A percentile compares a stretch with the other conserved stretches of the same genome.
phyloP scores from a whole-genome alignment of 305 asterid species.

The Salvia sclarea region DNA sequence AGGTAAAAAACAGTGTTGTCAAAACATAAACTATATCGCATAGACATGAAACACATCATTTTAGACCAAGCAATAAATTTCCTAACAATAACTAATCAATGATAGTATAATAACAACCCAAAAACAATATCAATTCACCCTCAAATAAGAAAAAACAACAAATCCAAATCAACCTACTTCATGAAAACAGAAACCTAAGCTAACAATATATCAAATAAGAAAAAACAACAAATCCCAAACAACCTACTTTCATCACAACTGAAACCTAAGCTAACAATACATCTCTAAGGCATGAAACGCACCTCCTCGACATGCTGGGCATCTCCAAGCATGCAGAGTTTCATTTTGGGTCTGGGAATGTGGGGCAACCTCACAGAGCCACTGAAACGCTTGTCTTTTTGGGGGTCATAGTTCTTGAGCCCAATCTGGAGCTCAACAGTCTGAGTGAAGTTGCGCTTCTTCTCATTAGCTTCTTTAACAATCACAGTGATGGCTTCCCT shows the following conservation, averaged over 20 bases:
- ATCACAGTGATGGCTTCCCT: slow-evolving; percentile 59
- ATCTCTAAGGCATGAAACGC: too few relatives aligned
- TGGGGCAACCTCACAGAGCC: slow-evolving; percentile 74
- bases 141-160: too few relatives aligned
- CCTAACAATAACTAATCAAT: too few relatives aligned
- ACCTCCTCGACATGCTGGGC: slow-evolving; percentile 86
- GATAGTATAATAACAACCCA: not conserved
- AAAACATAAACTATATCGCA: too few relatives aligned
- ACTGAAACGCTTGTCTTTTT: slow-evolving; percentile 80
- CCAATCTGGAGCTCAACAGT: slow-evolving; percentile 78
- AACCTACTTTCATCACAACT: not conserved
- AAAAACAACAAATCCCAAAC: too few relatives aligned
- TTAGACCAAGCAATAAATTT: not conserved
- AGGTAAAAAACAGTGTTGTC: not conserved
- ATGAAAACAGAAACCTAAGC: not conserved
- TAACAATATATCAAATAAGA: not conserved
- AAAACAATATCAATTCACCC: not conserved
- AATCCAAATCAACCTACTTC: too few relatives aligned
- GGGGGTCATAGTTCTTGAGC: slow-evolving; percentile 75
- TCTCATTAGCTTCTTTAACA: slow-evolving; percentile 44
- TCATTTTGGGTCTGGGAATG: slow-evolving; percentile 75
- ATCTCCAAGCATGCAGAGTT: slow-evolving; percentile 77
- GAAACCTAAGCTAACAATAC: not conserved
- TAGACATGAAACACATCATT: not conserved
- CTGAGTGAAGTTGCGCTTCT: slow-evolving; percentile 63